Conservation (phyloP, 164 flowering plant genomes). For the Warburgia ugandensis region DNA sequence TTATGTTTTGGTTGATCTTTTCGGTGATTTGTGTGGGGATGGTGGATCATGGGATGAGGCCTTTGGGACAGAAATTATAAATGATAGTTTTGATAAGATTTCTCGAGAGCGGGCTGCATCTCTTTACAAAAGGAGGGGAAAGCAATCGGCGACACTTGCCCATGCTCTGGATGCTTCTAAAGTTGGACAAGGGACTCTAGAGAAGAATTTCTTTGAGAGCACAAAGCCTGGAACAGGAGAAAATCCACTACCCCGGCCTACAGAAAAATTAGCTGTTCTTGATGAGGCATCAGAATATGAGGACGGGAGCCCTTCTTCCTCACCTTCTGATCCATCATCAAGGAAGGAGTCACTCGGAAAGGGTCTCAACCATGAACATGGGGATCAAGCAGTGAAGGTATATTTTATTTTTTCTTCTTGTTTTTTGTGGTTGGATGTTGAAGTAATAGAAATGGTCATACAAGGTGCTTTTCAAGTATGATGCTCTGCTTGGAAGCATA, state of each 20-base stretch:
- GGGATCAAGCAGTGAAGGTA: slow-evolving; percentile 18
- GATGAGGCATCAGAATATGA: slow-evolving; percentile 67
- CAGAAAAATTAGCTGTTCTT: slow-evolving; percentile 39
- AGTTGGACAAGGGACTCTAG: slow-evolving; percentile 19
- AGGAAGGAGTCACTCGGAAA: slow-evolving; percentile 24
- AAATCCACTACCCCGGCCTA: slow-evolving; percentile 15
- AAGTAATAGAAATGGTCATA: too few species aligned
- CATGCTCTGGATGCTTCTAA: slow-evolving; percentile 23
- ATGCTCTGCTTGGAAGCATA: too few species aligned
- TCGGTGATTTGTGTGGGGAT: slow-evolving; percentile 37
- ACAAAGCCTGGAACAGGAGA: slow-evolving; percentile 24
- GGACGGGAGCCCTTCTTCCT: slow-evolving; percentile 24
- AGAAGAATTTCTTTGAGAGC: slow-evolving; percentile 29
- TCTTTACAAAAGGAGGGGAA: slow-evolving; percentile 27
- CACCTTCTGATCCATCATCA: slow-evolving; percentile 30
- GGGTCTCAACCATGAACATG: slow-evolving; percentile 8
- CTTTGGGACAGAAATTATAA: slow-evolving; percentile 19
- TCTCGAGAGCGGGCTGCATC: neutral
- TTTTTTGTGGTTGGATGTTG: neutral
- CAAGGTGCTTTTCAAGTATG: too few species aligned
- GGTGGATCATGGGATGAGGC: slow-evolving; percentile 71
- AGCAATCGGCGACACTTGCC: slow-evolving; percentile 22
- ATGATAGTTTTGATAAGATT: slow-evolving; percentile 4
- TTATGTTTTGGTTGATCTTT: slow-evolving; percentile 79
- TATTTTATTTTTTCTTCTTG: neutral